Base-by-base conservation (phyloP, 2,329 filamentous ascomycete genomes). In the Fusarium praegraminearum region DNA sequence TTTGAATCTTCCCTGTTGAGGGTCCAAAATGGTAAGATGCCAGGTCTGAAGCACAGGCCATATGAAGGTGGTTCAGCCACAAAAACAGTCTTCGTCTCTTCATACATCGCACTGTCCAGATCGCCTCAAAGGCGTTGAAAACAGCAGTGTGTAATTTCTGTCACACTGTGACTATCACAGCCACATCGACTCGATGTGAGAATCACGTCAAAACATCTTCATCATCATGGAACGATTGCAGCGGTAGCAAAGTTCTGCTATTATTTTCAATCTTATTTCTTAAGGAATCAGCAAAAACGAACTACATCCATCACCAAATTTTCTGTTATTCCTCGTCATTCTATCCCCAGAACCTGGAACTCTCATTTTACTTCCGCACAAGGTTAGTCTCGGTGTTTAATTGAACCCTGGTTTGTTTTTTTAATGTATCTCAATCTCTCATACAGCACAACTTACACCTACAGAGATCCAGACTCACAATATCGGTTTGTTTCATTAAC, bases 181-280 rank as follows among this genome's bases (percentile, higher is more conserved):
- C 66, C 66, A 70, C 66, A 57, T 28, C 22, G n/a, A 22, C 20
- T 45, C 30, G 40, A 45, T 26, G 61, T 69, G 44, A 69, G 51
- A 60, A 70, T 62, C 53, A 50, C 62, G 67, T 70, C 62, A 70
- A 70, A 28, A 28, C 24, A 61, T n/a, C 28, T 30, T 30, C 63
- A 70, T 65, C 67, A 70, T 67, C 47, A 44, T 54, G 58, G 49
- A 46, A 59, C 51, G 38, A 41, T 44, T 63, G 44, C 28, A 52
- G 55, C 41, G 32, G 28, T 45, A 30, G 36, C 47, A 26, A 22
- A n/a, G 7, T 32, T n/a, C 18, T 30, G n/a, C 20, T 16, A 49
- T 40, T 54, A 24, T 36, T 24, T 20, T 26, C 40, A 26, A 28
- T 24, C 32, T 36, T 26, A 20, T 41, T 36, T 50, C 22, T 38